These are phyloP conservation scores for Trifolium repens DNA, from an alignment of 306 rosid species.

Conservation along the genomic window DNA sequence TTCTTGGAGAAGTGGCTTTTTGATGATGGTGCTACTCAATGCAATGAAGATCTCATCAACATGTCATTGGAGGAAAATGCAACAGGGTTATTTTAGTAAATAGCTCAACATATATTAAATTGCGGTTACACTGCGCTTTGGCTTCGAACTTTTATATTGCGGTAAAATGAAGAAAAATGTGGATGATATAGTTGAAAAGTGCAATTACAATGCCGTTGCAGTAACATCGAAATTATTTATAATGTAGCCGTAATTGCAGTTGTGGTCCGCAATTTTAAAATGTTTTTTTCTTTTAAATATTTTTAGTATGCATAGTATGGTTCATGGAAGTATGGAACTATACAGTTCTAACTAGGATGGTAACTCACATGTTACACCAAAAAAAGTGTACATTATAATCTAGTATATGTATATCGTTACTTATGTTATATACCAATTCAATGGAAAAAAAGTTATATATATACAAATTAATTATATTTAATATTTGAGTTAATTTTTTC, in stretches of 20 bases:
- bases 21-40: conserved; percentile 62
- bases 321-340: neutral
- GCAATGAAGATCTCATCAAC: conserved; percentile 60
- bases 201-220: no score
- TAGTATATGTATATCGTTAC: neutral
- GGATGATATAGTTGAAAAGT: no score
- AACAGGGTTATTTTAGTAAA: conserved; percentile 51
- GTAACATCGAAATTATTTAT: no score
- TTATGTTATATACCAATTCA: neutral
- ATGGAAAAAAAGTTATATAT: no score
- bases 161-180: no score
- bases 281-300: neutral
- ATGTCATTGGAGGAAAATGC: conserved; percentile 58
- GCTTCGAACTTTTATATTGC: no score
- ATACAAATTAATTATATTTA: neutral
- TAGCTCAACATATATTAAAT: neutral
- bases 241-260: no score
- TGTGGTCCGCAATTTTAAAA: no score
- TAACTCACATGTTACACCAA: neutral
- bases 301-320: neutral
- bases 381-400: neutral
- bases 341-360: neutral
- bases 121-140: no score
- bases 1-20: conserved; percentile 85
- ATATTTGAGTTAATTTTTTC: no score